Base-by-base conservation (phyloP, 352 stramenopile species). In the Globisporangium spiculum region DNA sequence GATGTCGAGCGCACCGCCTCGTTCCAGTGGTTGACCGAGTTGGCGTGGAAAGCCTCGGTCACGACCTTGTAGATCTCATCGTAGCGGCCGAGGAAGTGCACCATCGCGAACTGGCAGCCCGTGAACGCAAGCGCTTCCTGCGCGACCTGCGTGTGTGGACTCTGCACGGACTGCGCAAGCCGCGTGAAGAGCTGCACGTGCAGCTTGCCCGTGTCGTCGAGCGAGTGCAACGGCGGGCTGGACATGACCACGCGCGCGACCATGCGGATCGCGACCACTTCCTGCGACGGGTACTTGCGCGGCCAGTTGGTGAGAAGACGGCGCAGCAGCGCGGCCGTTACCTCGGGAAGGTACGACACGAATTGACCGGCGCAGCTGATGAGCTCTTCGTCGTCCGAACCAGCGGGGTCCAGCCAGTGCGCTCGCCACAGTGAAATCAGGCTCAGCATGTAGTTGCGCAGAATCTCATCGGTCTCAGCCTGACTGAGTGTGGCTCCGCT, bases 171-270 rank as follows among this genome's bases (percentile, higher is more conserved):
- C n/a, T 75, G 75, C 14, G 83, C 84, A 14, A 96, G 74, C 6
- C 74, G 80, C 10, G 74, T 60, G 67, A 94, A 96, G 10, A 96
- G 67, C 34, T 79, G 70, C 16, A 71, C 62, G 38, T 81, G 76
- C n/a, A 92, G 65, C 24, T 63, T 27, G 10, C 69, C 52, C 7
- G 67, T 72, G 20, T 63, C 20, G 18, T 89, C 79, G 0, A 90
- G 61, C 61, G 79, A 75, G 61, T 84, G 70, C 22, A 91, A 70
- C 48, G 84, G 88, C 5, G 84, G 81, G 18, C 86, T 88, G 8
- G 86, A 92, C 84, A 96, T 94, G 55, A 96, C 76, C 26, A 96
- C 81, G 36, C 88, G 88, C n/a, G 88, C 88, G 20, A 91, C 58
- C 81, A 92, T 92, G 34, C 86, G 88, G 66, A 91, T 92, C 9